These are phyloP conservation scores for Furcasterigmium sp. DNA, from an alignment of 2,329 filamentous ascomycete genomes.

Conservation along the genomic window DNA sequence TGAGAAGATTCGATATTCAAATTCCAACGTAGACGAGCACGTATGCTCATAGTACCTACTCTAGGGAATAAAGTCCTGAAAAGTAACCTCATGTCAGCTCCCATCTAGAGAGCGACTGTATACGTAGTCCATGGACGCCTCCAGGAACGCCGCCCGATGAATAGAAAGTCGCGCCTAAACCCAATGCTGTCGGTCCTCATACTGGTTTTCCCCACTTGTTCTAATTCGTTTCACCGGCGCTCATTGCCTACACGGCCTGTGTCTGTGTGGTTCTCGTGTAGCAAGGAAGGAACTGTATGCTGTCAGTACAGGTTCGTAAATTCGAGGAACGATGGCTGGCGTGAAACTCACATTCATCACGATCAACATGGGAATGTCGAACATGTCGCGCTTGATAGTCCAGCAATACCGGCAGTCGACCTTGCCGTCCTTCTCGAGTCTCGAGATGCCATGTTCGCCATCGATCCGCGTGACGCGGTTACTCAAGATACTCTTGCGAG, in stretches of 20 bases:
- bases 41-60: no score
- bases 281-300: slow-evolving; percentile 49
- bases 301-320: background rate
- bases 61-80: no score
- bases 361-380: slow-evolving; percentile 98
- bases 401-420: slow-evolving; percentile 95
- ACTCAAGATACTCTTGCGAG: slow-evolving; percentile 46
- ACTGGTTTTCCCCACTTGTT: no score
- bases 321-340: background rate
- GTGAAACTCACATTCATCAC: slow-evolving; percentile 83
- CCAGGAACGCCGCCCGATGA: background rate
- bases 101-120: no score
- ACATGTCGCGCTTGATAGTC: slow-evolving; percentile 94
- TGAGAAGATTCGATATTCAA: no score
- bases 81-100: no score
- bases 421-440: slow-evolving; percentile 80
- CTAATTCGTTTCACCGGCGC: background rate
- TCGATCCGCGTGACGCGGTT: slow-evolving; percentile 58
- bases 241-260: slow-evolving; percentile 49
- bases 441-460: slow-evolving; percentile 73
- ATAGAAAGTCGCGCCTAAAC: background rate
- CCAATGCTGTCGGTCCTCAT: background rate
- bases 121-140: no score
- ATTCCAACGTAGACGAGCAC: no score
- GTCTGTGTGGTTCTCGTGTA: slow-evolving; percentile 54